A percentile compares a stretch with the other conserved stretches of the same genome.
These are phyloP conservation scores for Pascua guehoae DNA, from an alignment of 1,284 basidiomycete genomes.

Conservation along the genomic window DNA sequence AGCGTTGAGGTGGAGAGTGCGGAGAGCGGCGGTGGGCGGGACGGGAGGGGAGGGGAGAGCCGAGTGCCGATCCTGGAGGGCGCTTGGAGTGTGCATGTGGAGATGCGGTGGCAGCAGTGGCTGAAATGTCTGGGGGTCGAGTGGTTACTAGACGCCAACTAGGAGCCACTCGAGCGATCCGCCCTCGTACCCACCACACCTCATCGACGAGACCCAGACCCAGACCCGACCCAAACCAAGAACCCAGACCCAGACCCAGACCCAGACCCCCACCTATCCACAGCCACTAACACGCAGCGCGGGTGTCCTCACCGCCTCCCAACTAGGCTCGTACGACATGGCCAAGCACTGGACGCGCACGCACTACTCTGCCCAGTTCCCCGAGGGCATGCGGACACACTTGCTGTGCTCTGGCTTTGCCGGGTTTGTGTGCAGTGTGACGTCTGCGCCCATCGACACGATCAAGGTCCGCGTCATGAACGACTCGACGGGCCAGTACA, in stretches of 20 bases:
- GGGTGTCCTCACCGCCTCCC: slow-evolving; percentile 19
- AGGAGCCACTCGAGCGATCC: too few relatives aligned
- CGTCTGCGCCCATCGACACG: slow-evolving; percentile 19
- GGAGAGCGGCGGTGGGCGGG: too few relatives aligned
- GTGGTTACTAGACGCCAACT: too few relatives aligned
- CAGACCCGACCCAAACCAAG: background rate
- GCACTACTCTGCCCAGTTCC: slow-evolving; percentile 14
- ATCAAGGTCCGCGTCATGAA: slow-evolving; percentile 23
- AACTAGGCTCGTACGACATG: slow-evolving; percentile 20
- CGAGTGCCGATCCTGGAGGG: too few relatives aligned
- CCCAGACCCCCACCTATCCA: background rate
- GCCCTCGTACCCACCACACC: too few relatives aligned
- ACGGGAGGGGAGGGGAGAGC: too few relatives aligned
- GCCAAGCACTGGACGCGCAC: slow-evolving; percentile 20
- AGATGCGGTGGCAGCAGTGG: too few relatives aligned
- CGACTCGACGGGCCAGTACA: slow-evolving; percentile 12
- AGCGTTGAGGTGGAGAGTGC: too few relatives aligned
- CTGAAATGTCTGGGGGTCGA: too few relatives aligned
- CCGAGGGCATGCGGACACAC: slow-evolving; percentile 17
- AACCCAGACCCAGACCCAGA: too few relatives aligned
- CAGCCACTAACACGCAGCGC: slow-evolving; percentile 2
- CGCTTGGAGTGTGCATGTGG: too few relatives aligned
- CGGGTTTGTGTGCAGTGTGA: slow-evolving; percentile 14
- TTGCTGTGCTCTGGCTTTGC: slow-evolving; percentile 18
- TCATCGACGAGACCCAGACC: too few relatives aligned